Conservation (phyloP, 768 basidiomycete species). For the Dacryopinax spathularia region DNA sequence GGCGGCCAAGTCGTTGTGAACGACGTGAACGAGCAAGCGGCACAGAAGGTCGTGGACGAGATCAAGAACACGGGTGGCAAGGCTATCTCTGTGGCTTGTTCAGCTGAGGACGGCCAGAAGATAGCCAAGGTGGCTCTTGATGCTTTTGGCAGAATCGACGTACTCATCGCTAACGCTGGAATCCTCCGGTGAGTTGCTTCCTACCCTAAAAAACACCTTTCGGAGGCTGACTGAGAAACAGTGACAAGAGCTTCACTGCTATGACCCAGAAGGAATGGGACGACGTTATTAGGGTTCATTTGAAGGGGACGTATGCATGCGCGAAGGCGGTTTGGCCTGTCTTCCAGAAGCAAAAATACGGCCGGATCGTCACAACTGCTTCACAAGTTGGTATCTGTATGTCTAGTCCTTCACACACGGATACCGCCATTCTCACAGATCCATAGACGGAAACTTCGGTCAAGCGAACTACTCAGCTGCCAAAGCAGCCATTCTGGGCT, state of each 20-base stretch:
- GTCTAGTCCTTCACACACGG: constrained; percentile 26
- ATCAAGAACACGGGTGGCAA: constrained; percentile 78
- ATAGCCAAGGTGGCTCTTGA: constrained; percentile 80
- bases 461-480: constrained; percentile 92
- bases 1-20: constrained; percentile 98
- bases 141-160: constrained; percentile 75
- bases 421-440: neutral
- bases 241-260: constrained; percentile 76
- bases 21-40: constrained; percentile 78
- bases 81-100: constrained; percentile 66
- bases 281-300: constrained; percentile 71
- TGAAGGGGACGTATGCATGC: constrained; percentile 83
- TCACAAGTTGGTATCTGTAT: constrained; percentile 85
- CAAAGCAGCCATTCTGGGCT: constrained; percentile 78
- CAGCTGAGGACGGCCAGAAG: constrained; percentile 80
- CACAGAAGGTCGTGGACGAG: constrained; percentile 73
- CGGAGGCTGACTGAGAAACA: neutral
- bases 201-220: neutral
- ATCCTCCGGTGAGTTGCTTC: constrained; percentile 45
- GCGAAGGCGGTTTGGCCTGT: constrained; percentile 91
- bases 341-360: constrained; percentile 93
- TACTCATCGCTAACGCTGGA: constrained; percentile 85
- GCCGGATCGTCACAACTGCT: constrained; percentile 86
- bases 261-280: constrained; percentile 95
- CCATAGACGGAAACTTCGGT: constrained; percentile 80